Evolutionary conservation across 345 rosid species (phyloP).

Genomic region (Pugionium dolabratum): DNA sequence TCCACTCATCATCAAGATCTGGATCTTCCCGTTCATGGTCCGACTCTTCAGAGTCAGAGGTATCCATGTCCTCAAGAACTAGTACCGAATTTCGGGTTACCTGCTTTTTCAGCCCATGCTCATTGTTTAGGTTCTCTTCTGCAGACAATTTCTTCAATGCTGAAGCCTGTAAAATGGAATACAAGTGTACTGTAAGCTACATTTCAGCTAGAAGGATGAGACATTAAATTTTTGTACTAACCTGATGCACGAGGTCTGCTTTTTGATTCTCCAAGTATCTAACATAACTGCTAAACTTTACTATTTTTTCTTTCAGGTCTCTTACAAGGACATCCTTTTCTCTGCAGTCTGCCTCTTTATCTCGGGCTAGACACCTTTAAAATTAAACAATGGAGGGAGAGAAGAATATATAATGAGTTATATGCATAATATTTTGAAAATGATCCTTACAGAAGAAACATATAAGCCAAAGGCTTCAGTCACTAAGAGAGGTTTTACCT

Average conservation of each 20-base stretch:
- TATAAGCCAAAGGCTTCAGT: constrained; percentile 9
- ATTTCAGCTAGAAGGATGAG: constrained; percentile 3
- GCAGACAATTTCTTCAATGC: constrained; percentile 45
- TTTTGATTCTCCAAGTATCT: constrained; percentile 69
- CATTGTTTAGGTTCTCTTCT: constrained; percentile 41
- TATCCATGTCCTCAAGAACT: constrained; percentile 82
- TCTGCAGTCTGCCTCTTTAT: constrained; percentile 77
- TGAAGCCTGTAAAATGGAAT: constrained; percentile 29
- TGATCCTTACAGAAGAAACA: constrained; percentile 6
- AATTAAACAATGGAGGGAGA: constrained; percentile 21
- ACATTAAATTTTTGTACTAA: constrained; percentile 58
- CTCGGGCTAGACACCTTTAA: constrained; percentile 73
- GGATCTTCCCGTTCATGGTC: constrained; percentile 56
- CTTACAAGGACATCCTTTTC: constrained; percentile 68
- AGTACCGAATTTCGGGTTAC: constrained; percentile 53
- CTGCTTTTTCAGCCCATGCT: constrained; percentile 63
- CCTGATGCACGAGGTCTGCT: constrained; percentile 62
- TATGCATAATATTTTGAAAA: constrained; percentile 9
- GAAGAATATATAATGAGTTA: constrained; percentile 23
- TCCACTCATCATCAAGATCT: constrained; percentile 65
- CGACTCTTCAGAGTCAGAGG: constrained; percentile 67
- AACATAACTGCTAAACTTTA: constrained; percentile 56
- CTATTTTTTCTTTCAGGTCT: constrained; percentile 71
- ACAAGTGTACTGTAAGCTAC: not conserved
- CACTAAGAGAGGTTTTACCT: constrained; percentile 50